Base-by-base conservation (phyloP, 805 yeast species). In the Candida schatavii region DNA sequence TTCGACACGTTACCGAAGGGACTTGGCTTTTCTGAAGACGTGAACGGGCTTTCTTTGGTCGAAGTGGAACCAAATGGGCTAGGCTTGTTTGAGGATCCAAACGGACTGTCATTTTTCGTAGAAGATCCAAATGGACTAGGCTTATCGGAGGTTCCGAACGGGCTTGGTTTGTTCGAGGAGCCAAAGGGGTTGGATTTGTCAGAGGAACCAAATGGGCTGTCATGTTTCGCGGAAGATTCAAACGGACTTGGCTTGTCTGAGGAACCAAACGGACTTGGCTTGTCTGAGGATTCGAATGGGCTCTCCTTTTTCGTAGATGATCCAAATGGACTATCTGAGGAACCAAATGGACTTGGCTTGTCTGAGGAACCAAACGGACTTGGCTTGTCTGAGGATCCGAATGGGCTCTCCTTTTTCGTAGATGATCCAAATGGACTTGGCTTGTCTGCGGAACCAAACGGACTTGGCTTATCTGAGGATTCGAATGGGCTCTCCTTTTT, bases 61-160 rank as follows among this genome's bases (percentile, higher is more conserved):
- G 39, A 11, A 23, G 27, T 7, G 11, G 27, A 23, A 23, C 27
- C 27, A 11, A 23, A 23, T 23, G 27, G 27, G 11, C 27, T 23
- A 7, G 27, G 27, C 3, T 39, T 23, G 13, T 29, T 29, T 13
- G 35, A 34, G 5, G 17, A 20, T 18, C 45, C 44, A 39, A 43
- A 31, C 4, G 45, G 25, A 22, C 21, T 25, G 3, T 18, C 37
- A 7, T 15, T 18, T n/a, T 13, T 26, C 11, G 29, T 22, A 31
- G 33, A 38, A 30, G 43, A 21, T 13, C 49, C 56, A 43, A 53
- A 51, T 20, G 54, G 50, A 3, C 55, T 47, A 17, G 36, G 41
- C 18, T 46, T 47, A 11, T 28, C 27, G 11, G 27, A 7, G 7
- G 7, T 11, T 7, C 27, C 11, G 27, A 23, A 7, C 27, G 11